These are phyloP conservation scores for Alisma plantagoaquatica DNA, from an alignment of 106 monocot species.

Conservation along the genomic window DNA sequence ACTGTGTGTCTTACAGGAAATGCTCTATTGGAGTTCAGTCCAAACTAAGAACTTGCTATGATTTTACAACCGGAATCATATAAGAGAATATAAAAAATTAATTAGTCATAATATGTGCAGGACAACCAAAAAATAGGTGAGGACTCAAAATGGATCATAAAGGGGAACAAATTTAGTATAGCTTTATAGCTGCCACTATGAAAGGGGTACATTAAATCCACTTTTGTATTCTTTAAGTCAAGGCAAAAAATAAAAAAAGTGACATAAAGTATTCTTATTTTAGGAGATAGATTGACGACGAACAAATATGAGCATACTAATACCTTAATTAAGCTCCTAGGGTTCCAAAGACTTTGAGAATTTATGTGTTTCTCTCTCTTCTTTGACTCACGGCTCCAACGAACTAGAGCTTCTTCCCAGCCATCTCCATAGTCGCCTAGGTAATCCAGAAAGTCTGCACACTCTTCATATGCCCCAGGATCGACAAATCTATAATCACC, in stretches of 20 bases:
- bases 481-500: constrained; percentile 95
- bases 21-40: no score
- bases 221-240: neutral
- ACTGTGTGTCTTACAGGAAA: constrained; percentile 10
- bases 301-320: neutral
- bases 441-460: constrained; percentile 62
- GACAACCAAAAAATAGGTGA: no score
- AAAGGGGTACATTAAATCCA: neutral
- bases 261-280: neutral
- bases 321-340: constrained; percentile 77
- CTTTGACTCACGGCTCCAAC: constrained; percentile 54
- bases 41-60: no score
- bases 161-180: no score
- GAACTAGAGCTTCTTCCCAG: constrained; percentile 78
- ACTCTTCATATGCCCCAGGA: constrained; percentile 82
- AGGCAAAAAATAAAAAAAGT: neutral
- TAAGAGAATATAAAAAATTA: no score
- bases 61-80: no score
- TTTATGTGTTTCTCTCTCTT: constrained; percentile 30
- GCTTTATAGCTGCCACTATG: no score
- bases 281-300: neutral
- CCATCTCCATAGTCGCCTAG: constrained; percentile 37
- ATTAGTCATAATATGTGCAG: no score
- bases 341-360: constrained; percentile 45
- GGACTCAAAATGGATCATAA: no score